Base-by-base conservation (phyloP, 2,329 filamentous ascomycete species). In the Fusarium devonianum region DNA sequence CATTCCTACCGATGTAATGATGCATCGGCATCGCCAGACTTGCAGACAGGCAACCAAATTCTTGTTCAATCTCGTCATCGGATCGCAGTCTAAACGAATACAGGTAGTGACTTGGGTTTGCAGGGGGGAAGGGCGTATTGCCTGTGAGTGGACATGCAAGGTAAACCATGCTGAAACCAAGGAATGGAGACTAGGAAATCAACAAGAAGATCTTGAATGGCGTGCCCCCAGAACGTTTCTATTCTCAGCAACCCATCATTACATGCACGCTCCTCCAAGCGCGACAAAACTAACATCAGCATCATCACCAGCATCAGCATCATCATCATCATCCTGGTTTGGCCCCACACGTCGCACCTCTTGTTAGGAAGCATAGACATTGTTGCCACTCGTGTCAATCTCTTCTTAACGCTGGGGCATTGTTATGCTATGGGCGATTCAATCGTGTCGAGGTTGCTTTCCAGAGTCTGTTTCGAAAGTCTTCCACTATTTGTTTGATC, bases 161-260 rank as follows among this genome's bases (percentile, higher is more conserved):
- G n/a, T n/a, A n/a, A n/a, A n/a, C n/a, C n/a, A n/a, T n/a, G n/a
- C n/a, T 33, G 43, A 33, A 38, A 32, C 32, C 36, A 55, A 58
- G 29, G 11, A 42, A 28, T 30, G 19, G n/a, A 21, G 21, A 18
- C 30, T 19, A 29, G 23, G 16, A 17, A 25, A 30, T 18, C 17
- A 26, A 36, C 26, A 10, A 30, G 28, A 40, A 18, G 13, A 26
- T 18, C n/a, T 4, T 13, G 17, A 19, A 38, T 32, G 23, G 47
- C 49, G 41, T 35, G 36, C 49, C 53, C 50, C 54, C 45, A 29
- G n/a, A 32, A 43, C 21, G 30, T 19, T 57, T 57, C 54, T 63
- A 63, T 62, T 63, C 60, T 60, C 32, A 44, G 57, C 18, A 37
- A 23, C 47, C 45, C 53, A 58, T 59, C 34, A 52, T 59, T 40